These are phyloP conservation scores for Hypoxylon fragiforme DNA, from an alignment of 495 filamentous ascomycete species.

Conservation along the genomic window DNA sequence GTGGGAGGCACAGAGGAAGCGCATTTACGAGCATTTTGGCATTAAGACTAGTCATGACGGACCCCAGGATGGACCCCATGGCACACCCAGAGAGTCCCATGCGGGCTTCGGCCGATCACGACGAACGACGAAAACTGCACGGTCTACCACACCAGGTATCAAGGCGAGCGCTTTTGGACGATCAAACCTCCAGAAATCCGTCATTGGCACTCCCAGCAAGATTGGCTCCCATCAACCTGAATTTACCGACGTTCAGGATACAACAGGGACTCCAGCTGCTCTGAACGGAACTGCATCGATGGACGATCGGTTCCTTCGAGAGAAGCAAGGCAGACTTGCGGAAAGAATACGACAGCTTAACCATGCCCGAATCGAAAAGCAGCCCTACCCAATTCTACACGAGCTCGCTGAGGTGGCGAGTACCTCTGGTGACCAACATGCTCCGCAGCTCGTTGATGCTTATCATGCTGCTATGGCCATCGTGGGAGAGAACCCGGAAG, in stretches of 20 bases:
- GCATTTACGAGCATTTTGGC: conserved; percentile 95
- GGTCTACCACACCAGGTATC: conserved; percentile 41
- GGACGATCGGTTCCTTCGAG: conserved; percentile 71
- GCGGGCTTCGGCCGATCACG: conserved; percentile 58
- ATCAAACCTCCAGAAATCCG: conserved; percentile 73
- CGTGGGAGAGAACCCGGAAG: conserved; percentile 63
- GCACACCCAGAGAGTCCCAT: conserved; percentile 57
- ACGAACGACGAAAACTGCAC: conserved; percentile 47
- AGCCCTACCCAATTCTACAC: conserved; percentile 67
- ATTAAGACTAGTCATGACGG: conserved; percentile 66
- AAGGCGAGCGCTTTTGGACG: conserved; percentile 71
- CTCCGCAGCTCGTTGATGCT: conserved; percentile 70
- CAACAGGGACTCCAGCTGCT: conserved; percentile 47
- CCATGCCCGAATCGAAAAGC: conserved; percentile 63
- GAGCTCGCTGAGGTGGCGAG: conserved; percentile 73
- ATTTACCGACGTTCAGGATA: conserved; percentile 70
- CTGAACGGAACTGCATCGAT: conserved; percentile 45
- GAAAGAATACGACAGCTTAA: conserved; percentile 79
- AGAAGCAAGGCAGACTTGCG: conserved; percentile 78
- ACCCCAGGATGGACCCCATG: conserved; percentile 46
- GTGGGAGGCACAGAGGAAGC: conserved; percentile 89
- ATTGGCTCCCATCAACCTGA: conserved; percentile 58
- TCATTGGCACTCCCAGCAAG: conserved; percentile 75
- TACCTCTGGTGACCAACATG: conserved; percentile 65
- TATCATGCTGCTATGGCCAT: conserved; percentile 79